Conservation (phyloP, 495 filamentous ascomycete species). For the Polyplosphaeria fusca region DNA sequence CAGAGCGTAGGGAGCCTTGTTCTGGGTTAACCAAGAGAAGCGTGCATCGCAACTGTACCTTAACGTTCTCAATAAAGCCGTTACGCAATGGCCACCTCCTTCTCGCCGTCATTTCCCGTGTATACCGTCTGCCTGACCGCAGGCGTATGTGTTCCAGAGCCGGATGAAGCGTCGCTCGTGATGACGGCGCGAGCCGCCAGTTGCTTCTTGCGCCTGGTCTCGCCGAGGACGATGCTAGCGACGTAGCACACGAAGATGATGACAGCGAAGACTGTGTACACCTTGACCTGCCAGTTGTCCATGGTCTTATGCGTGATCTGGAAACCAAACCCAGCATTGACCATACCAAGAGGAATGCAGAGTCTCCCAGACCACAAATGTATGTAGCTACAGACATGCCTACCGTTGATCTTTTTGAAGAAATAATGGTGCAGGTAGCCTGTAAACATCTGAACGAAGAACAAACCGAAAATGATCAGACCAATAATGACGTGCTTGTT, state of each 20-base stretch:
- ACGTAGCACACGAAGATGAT: neutral
- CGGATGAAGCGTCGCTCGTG: no score
- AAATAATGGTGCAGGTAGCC: constrained; percentile 36
- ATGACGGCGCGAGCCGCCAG: no score
- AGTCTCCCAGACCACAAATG: constrained; percentile 38
- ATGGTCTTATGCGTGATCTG: constrained; percentile 19
- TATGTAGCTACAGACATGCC: constrained; percentile 35
- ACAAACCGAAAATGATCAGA: constrained; percentile 33
- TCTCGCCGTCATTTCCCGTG: no score
- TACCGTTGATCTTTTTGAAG: constrained; percentile 35
- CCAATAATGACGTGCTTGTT: constrained; percentile 31
- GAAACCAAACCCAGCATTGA: constrained; percentile 40
- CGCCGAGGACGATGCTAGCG: neutral
- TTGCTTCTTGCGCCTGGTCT: neutral
- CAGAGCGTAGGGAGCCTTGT: no score
- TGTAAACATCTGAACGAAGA: constrained; percentile 35
- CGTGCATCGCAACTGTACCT: no score
- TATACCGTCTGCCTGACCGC: no score
- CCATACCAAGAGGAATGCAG: constrained; percentile 37
- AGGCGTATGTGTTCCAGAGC: no score
- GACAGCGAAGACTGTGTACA: neutral
- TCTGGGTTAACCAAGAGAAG: no score
- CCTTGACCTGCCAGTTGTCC: neutral
- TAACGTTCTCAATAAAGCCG: no score
- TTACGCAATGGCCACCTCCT: no score